Base-by-base conservation (phyloP, 768 basidiomycete species). In the Pleurotus cornucopiae region DNA sequence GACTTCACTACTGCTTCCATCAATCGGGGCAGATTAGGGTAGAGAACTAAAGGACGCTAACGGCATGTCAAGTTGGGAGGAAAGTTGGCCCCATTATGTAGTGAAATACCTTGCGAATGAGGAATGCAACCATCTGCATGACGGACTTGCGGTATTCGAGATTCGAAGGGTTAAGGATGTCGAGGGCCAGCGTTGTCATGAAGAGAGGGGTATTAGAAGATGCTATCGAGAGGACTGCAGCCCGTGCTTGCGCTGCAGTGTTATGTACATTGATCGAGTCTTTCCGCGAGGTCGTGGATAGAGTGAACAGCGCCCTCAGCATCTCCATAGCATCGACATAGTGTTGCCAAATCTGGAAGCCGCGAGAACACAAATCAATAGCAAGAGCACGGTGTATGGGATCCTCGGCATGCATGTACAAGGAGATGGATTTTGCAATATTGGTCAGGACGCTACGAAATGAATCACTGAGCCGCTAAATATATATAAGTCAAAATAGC, bases 1-100 rank as follows among this genome's bases (percentile, higher is more conserved):
- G 94, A 97, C 67, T 94, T 95, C 14, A 98, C 94, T 0, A 98
- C 94, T 1, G 95, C 94, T 66, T 98, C 97, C 70, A 94, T 88
- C 45, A 98, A 73, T 41, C 86, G 81, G 0, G 95, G 89, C 23
- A 98, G 73, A 62, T 88, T 89, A 2, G 90, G 83, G 61, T 92
- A 88, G 43, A 98, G 74, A 6, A 96, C 84, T 23, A 90, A 73
- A 1, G 95, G 94, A 63, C 89, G 86, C 89, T 94, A 62, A 5
- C 4, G 13, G 12, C 12, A 38, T 16, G 51, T 52, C 41, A 5
- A 11, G 13, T 34, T 41, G 2, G 37, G 20, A 0, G 30, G 30
- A 30, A 7, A 30, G 30, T 20, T 11, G 20, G 49, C 2, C 11
- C 23, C 2, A 18, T 45, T 41, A 11, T 26, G 6, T n/a, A 16